These are phyloP conservation scores for Coniella lustricola DNA, from an alignment of 2,329 filamentous ascomycete species.

Conservation along the genomic window DNA sequence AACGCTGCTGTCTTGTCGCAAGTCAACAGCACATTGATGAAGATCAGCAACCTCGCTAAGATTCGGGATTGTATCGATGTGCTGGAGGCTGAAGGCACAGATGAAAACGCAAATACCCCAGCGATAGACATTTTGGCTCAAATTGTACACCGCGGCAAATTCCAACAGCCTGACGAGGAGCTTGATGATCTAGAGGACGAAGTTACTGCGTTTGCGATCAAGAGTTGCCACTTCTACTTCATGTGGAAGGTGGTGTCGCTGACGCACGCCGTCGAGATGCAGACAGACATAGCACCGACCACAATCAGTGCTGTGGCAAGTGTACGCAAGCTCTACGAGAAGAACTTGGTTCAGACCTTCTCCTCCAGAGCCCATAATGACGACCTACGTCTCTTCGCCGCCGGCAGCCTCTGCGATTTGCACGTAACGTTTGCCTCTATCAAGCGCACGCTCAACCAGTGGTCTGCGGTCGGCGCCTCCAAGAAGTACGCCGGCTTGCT, in stretches of 20 bases:
- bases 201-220: constrained; percentile 68
- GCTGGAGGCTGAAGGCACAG: constrained; percentile 56
- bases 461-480: constrained; percentile 29
- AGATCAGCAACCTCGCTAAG: constrained; percentile 73
- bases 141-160: constrained; percentile 67
- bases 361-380: constrained; percentile 66
- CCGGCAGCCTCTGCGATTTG: constrained; percentile 73
- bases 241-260: constrained; percentile 79
- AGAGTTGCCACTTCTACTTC: constrained; percentile 78
- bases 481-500: constrained; percentile 48
- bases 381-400: constrained; percentile 67
- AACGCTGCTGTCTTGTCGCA: constrained; percentile 58
- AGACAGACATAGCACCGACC: constrained; percentile 47
- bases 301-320: constrained; percentile 55
- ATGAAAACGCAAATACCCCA: constrained; percentile 40
- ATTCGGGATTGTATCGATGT: constrained; percentile 71
- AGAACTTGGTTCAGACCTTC: constrained; percentile 60
- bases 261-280: constrained; percentile 45
- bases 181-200: constrained; percentile 73
- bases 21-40: constrained; percentile 66
- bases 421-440: constrained; percentile 74
- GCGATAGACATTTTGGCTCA: constrained; percentile 64
- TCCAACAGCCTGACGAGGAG: constrained; percentile 60
- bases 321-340: constrained; percentile 50
- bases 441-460: constrained; percentile 44